Evolutionary conservation across 805 yeast species (phyloP), one percentile per base, ranked within the genome.

Genomic region (Metschnikowia orientalis): DNA sequence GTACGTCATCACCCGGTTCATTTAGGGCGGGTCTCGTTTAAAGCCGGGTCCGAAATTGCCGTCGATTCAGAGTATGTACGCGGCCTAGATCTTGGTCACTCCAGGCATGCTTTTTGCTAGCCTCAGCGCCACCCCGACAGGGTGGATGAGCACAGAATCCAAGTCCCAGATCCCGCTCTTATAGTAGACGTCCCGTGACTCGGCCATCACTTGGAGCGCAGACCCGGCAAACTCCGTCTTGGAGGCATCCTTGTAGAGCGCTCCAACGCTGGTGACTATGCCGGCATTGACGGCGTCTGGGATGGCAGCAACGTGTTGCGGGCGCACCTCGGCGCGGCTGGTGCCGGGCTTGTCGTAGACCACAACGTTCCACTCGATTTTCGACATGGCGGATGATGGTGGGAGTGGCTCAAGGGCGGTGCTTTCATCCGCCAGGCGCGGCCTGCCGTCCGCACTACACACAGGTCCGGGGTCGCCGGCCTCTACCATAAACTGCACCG

Each of bases 141-240:
- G 87, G 49, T 73, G 69, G 23, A 81, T 73, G 42, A 78, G 50
- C 12, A 73, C 79, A 34, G 67, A 70, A 23, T 75, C 75, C 40
- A 82, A 52, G 53, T 85, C 94, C 95, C 94, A 85, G 39, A 85
- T 71, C 2, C 87, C 89, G 21, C 67, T 65, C 45, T 65, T 67
- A 45, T 73, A 72, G 55, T 78, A 85, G 21, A 77, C 54, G 52
- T 85, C 95, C 30, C 61, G 48, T 30, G 77, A 63, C 32, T 77
- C 77, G 21, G 90, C 90, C 38, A 67, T 62, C 30, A 83, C 45
- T 40, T 77, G 81, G 49, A 75, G 67, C 15, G 77, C 64, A 25
- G 87, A 78, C 5, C 94, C 95, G 5, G 80, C 83, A 54, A 81
- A 78, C 38, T 73, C 45, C 22, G 67, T 69, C 56, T 56, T 64